Conservation (phyloP, 2,329 filamentous ascomycete genomes). For the Penicillium sclerotiorum region DNA sequence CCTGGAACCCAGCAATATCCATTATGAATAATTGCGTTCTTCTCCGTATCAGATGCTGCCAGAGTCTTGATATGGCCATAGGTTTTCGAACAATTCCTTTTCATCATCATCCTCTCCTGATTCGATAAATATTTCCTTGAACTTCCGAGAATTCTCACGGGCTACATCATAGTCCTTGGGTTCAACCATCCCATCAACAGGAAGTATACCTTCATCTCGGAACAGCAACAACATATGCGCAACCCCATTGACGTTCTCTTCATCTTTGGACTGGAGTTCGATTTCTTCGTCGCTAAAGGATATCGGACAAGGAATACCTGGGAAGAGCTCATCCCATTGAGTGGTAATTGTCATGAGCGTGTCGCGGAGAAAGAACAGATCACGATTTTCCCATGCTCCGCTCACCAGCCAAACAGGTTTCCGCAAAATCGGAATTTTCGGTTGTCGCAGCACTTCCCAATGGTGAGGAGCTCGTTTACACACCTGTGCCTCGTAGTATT, state of each 20-base stretch:
- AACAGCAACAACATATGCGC: conserved; percentile 33
- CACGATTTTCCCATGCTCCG: conserved; percentile 34
- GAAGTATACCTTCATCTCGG: conserved; percentile 29
- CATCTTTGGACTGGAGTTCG: conserved; percentile 29
- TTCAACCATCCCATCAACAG: conserved; percentile 36
- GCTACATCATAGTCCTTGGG: conserved; percentile 30
- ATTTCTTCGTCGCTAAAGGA: conserved; percentile 25
- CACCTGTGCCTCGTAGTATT: conserved; percentile 39
- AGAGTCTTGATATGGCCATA: conserved; percentile 31
- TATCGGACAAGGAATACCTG: conserved; percentile 25
- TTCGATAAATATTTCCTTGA: conserved; percentile 28
- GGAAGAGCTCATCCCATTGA: conserved; percentile 26
- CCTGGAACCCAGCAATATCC: too few species aligned
- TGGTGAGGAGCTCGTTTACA: conserved; percentile 31
- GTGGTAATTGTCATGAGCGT: conserved; percentile 27
- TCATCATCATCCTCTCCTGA: conserved; percentile 27
- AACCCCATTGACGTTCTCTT: conserved; percentile 35
- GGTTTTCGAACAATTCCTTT: conserved; percentile 24
- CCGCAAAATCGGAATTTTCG: conserved; percentile 20
- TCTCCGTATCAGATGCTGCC: too few species aligned
- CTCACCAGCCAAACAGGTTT: conserved; percentile 37
- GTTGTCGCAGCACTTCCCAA: conserved; percentile 30
- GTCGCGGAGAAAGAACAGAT: conserved; percentile 38
- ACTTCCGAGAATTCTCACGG: conserved; percentile 19
- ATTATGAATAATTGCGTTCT: too few species aligned